A percentile compares a stretch with the other conserved stretches of the same genome.
Conservation (phyloP, 2,329 filamentous ascomycete genomes). For the Alternaria gaisen region DNA sequence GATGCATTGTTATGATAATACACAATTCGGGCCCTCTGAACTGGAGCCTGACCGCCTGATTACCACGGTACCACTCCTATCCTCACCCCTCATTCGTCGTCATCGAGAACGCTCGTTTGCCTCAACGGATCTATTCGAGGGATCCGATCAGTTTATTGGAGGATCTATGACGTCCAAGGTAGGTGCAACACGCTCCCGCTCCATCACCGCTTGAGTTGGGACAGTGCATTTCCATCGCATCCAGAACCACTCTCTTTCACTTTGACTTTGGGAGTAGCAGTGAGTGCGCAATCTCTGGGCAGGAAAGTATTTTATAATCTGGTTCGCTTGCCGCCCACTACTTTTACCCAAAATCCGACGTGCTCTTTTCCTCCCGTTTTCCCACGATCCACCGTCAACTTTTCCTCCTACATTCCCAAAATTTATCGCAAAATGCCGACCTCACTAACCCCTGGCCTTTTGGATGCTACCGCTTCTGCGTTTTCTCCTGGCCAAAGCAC, state of each 20-base stretch:
- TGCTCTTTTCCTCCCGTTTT: neutral
- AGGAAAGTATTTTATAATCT: neutral
- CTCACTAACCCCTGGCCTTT: neutral
- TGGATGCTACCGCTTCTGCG: neutral
- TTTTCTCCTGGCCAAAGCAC: neutral
- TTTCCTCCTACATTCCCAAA: neutral
- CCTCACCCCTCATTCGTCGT: neutral
- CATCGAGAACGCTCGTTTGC: conserved; percentile 1
- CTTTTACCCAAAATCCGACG: neutral
- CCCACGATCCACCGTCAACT: neutral
- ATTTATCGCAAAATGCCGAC: neutral
- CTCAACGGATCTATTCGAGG: neutral
- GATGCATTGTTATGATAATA: neutral
- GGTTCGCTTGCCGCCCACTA: conserved; percentile 2
- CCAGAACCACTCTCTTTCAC: neutral
- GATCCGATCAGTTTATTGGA: neutral
- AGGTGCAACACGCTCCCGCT: neutral
- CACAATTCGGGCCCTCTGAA: conserved; percentile 5
- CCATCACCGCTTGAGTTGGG: conserved; percentile 1
- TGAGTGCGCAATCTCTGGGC: neutral
- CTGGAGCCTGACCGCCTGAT: conserved; percentile 2
- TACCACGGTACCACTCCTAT: neutral
- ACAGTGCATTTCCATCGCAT: neutral
- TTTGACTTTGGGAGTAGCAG: neutral
- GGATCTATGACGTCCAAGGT: neutral